Conservation (phyloP, 306 rosid genomes). For the Spatholobus suberectus region DNA sequence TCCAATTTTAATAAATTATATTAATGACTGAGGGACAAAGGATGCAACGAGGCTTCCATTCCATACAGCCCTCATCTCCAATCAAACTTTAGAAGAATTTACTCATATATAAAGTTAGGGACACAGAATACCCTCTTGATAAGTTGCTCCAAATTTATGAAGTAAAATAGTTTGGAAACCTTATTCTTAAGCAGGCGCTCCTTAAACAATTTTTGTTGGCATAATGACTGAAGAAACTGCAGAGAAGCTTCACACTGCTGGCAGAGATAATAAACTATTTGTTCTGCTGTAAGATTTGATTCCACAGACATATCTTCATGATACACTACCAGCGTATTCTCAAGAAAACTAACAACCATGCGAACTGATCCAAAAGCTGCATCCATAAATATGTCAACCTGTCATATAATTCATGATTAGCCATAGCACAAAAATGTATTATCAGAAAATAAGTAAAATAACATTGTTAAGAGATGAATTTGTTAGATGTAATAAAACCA, state of each 20-base stretch:
- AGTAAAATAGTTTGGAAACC: slow-evolving; percentile 55
- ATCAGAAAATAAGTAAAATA: slow-evolving; percentile 25
- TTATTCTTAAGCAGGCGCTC: slow-evolving; percentile 88
- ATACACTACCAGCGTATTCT: slow-evolving; percentile 57
- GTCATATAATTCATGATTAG: slow-evolving; percentile 55
- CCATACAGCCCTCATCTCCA: slow-evolving; percentile 17
- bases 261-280: slow-evolving; percentile 68
- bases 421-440: slow-evolving; percentile 30
- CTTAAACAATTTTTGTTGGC: slow-evolving; percentile 86
- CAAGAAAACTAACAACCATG: slow-evolving; percentile 68
- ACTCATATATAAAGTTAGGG: slow-evolving; percentile 24
- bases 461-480: neutral
- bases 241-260: slow-evolving; percentile 97
- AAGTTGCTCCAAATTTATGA: slow-evolving; percentile 36
- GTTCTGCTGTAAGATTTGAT: slow-evolving; percentile 61
- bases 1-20: neutral
- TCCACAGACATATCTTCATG: slow-evolving; percentile 46
- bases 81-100: neutral
- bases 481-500: neutral
- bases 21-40: neutral
- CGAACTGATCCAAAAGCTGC: slow-evolving; percentile 91
- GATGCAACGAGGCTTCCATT: slow-evolving; percentile 30
- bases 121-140: slow-evolving; percentile 13
- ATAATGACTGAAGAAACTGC: slow-evolving; percentile 84
- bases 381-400: slow-evolving; percentile 96